Base-by-base conservation (phyloP, 495 filamentous ascomycete species). In the Oidiodendron maius region DNA sequence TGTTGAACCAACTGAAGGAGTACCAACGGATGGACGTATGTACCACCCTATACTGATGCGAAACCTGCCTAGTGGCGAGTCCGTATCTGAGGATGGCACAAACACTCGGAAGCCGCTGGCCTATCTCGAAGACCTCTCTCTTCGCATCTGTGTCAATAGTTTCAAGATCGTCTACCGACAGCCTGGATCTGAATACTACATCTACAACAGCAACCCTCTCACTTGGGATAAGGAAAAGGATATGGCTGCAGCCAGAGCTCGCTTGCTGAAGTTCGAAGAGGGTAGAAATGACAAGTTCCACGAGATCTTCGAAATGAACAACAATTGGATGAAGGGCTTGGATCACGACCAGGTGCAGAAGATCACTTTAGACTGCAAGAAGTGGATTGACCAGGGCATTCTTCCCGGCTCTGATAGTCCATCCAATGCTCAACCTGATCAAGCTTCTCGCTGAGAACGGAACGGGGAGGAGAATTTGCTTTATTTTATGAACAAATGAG, bases 1-100 rank as follows among this genome's bases (percentile, higher is more conserved):
- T 60, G 74, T 89, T 36, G 90, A 94, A 48, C 86, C 84, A 4
- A 99, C 94, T 12, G 94, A 99, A 64, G 87, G 87, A 22, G 74
- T 96, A 5, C 69, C 74, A 5, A 73, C 81, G 34, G 20, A 21
- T 10, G 72, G 72, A 5, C 74, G 76, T 17, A 71, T 94, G 58
- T 72, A 69, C 61, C 68, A 81, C 74, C 66, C 82, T 72, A 38
- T 88, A 72, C 71, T 94, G 10, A 79, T 82, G 53, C 85, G 89
- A 50, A 93, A 86, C 66, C 71, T 90, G 17, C 81, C 83, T 0
- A 67, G 73, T 15, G 64, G 67, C 26, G 68, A 71, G 23, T 44
- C 54, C 16, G 63, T 71, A 18, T 59, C 64, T 2, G 70, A 75
- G 17, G 72, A 74, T 21, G 67, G 64, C 35, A 62, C 21, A 13